Conservation (phyloP, 495 filamentous ascomycete species). For the Hypoxylon cercidicola region DNA sequence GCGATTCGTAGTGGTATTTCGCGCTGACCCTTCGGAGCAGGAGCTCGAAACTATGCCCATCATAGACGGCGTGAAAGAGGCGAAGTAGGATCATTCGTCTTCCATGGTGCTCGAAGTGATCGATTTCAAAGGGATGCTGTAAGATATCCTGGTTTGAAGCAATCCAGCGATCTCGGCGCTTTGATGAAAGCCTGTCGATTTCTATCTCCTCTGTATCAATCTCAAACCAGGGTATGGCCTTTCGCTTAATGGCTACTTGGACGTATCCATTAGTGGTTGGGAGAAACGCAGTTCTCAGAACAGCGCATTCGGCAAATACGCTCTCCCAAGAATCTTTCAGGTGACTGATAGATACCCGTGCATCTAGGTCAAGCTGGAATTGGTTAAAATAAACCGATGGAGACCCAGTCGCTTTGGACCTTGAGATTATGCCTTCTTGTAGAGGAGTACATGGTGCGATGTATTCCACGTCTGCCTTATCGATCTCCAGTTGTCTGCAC, state of each 20-base stretch:
- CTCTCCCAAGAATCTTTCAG: conserved; percentile 64
- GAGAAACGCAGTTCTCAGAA: conserved; percentile 74
- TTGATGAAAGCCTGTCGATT: conserved; percentile 42
- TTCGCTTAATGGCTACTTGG: conserved; percentile 68
- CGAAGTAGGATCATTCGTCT: conserved; percentile 63
- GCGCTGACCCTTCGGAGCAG: conserved; percentile 67
- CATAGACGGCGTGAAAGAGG: conserved; percentile 89
- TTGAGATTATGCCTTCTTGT: conserved; percentile 82
- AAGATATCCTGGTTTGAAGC: conserved; percentile 44
- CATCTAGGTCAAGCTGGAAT: conserved; percentile 67
- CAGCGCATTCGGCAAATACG: conserved; percentile 59
- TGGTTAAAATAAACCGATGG: conserved; percentile 73
- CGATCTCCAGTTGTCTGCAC: conserved; percentile 25
- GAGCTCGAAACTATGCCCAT: conserved; percentile 79
- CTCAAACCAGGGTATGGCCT: conserved; percentile 60
- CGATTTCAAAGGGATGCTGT: conserved; percentile 53
- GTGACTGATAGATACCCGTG: conserved; percentile 49
- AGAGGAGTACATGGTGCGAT: conserved; percentile 81
- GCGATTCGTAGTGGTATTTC: conserved; percentile 51
- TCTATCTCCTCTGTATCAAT: conserved; percentile 31
- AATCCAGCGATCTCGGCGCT: conserved; percentile 57
- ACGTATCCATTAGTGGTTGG: conserved; percentile 74
- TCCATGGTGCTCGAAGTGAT: conserved; percentile 42
- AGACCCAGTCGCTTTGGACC: conserved; percentile 64
- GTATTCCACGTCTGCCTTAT: conserved; percentile 64